Percentiles rank a stretch among this genome's conserved stretches.
Conservation (phyloP, 768 basidiomycete species). For the Ephemerocybe angulata region DNA sequence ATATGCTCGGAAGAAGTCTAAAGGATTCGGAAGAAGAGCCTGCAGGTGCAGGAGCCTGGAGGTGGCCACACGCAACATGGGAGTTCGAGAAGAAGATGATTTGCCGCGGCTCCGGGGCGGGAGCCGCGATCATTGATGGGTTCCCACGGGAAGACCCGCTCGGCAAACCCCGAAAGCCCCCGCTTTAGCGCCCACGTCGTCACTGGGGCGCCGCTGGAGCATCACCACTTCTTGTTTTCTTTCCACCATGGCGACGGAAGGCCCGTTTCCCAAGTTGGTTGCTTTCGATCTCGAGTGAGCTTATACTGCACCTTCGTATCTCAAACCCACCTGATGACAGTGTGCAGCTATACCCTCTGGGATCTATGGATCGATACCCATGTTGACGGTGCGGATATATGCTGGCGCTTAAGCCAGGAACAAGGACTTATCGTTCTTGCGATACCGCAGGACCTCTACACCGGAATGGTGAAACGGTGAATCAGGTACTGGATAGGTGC, state of each 20-base stretch:
- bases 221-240: too few relatives aligned
- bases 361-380: slow-evolving; percentile 85
- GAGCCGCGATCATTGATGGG: too few relatives aligned
- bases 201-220: too few relatives aligned
- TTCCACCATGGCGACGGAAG: too few relatives aligned
- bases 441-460: slow-evolving; percentile 48
- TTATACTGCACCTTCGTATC: background rate
- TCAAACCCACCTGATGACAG: slow-evolving; percentile 1
- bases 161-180: too few relatives aligned
- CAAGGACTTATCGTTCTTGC: slow-evolving; percentile 39
- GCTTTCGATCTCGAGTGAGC: slow-evolving; percentile 80
- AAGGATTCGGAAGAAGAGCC: too few relatives aligned
- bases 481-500: slow-evolving; percentile 51
- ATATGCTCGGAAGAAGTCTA: too few relatives aligned
- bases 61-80: too few relatives aligned
- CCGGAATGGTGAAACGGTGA: slow-evolving; percentile 40
- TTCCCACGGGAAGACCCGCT: too few relatives aligned
- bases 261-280: slow-evolving; percentile 50
- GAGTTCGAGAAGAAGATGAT: too few relatives aligned
- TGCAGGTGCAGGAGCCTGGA: too few relatives aligned
- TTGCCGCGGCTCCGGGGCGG: too few relatives aligned
- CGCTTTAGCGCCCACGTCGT: background rate
- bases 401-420: background rate
- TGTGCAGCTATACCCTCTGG: slow-evolving; percentile 76
- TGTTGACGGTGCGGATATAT: slow-evolving; percentile 41